phyloP scores from a whole-genome alignment of 2,329 filamentous ascomycete genomes.

The Colletotrichum eremochloae region DNA sequence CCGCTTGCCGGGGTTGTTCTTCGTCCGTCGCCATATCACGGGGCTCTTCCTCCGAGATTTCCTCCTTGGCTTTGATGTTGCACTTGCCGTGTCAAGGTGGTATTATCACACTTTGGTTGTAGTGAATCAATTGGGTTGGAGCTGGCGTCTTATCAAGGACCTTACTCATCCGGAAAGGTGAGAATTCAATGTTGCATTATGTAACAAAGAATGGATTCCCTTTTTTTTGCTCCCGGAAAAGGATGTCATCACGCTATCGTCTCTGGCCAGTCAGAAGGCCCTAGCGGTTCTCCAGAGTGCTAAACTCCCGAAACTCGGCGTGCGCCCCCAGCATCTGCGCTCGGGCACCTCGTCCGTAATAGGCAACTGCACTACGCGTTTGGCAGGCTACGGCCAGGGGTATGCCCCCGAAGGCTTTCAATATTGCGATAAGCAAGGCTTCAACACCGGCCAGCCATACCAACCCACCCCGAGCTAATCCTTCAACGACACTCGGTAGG shows the following conservation, averaged over 20 bases:
- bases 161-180: background rate
- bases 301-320: slow-evolving; percentile 27
- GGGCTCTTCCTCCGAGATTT: background rate
- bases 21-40: slow-evolving; percentile 32
- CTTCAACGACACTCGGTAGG: background rate
- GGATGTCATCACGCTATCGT: slow-evolving; percentile 1
- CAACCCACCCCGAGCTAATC: background rate
- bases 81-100: background rate
- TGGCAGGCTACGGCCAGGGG: background rate
- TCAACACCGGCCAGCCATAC: slow-evolving; percentile 10
- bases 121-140: background rate
- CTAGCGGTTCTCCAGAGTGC: background rate
- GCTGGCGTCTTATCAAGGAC: background rate
- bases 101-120: background rate
- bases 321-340: slow-evolving; percentile 5
- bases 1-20: slow-evolving; percentile 25
- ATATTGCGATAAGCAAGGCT: slow-evolving; percentile 24
- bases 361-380: slow-evolving; percentile 17
- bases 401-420: background rate
- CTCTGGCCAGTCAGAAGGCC: slow-evolving; percentile 3
- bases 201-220: background rate
- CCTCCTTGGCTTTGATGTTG: background rate
- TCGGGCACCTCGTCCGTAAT: slow-evolving; percentile 26
- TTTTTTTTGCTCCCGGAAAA: background rate
- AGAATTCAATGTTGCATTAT: background rate